phyloP scores from a whole-genome alignment of 768 basidiomycete species.

The Lepiota venenata region DNA sequence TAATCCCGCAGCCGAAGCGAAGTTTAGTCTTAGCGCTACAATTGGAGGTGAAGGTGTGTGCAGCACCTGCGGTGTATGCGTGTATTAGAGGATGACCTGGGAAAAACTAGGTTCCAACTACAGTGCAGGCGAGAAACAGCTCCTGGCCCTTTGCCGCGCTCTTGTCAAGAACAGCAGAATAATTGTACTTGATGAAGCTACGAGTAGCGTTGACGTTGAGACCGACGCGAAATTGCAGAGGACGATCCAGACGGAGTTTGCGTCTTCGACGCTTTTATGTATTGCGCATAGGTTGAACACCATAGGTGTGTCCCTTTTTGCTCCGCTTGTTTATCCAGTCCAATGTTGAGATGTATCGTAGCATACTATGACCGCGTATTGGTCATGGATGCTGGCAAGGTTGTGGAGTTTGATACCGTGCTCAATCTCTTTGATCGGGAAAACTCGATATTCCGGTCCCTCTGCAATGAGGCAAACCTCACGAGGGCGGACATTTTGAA shows the following conservation, averaged over 20 bases:
- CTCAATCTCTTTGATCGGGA: constrained; percentile 57
- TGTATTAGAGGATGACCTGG: neutral
- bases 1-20: constrained; percentile 50
- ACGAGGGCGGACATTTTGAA: constrained; percentile 52
- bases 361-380: constrained; percentile 67
- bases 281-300: constrained; percentile 53
- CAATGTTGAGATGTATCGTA: constrained; percentile 16
- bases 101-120: constrained; percentile 44
- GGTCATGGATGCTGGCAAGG: constrained; percentile 67
- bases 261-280: constrained; percentile 44
- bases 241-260: constrained; percentile 63
- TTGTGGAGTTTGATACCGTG: constrained; percentile 76
- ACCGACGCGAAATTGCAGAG: constrained; percentile 60
- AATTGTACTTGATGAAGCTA: constrained; percentile 63
- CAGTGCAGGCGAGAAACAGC: constrained; percentile 54
- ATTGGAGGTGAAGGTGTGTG: constrained; percentile 43
- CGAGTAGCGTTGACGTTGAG: constrained; percentile 59
- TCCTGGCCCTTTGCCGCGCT: constrained; percentile 55
- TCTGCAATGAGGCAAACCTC: constrained; percentile 65
- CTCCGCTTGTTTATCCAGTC: neutral
- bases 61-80: no score
- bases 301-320: constrained; percentile 32
- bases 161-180: constrained; percentile 58
- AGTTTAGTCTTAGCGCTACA: constrained; percentile 60
- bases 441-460: constrained; percentile 64